Conservation (phyloP, 139 green algal genomes). For the Coelastrella sp. region DNA sequence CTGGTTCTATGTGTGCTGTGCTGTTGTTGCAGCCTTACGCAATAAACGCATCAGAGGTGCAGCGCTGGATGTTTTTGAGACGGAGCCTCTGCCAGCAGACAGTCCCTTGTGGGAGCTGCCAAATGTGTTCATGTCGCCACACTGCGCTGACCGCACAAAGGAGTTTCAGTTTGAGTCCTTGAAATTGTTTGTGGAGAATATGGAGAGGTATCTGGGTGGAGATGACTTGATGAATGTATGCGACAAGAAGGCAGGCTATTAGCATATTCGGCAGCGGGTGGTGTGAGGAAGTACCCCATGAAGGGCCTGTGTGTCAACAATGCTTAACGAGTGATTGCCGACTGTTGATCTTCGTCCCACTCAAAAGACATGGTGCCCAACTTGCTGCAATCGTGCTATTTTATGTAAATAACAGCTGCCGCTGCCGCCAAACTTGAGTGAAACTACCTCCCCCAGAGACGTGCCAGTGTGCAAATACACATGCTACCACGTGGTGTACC, state of each 20-base stretch:
- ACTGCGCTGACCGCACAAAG: constrained; percentile 67
- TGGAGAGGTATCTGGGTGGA: constrained; percentile 58
- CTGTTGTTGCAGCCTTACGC: constrained; percentile 66
- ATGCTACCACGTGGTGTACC: no score
- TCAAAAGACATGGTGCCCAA: no score
- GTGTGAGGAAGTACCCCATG: no score
- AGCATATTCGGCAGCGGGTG: background rate
- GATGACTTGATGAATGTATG: constrained; percentile 79
- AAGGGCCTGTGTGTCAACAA: no score
- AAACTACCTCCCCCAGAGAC: no score
- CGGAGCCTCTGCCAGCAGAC: constrained; percentile 77
- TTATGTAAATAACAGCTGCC: no score
- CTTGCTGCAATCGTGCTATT: no score
- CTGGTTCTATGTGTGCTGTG: background rate
- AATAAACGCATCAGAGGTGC: constrained; percentile 75
- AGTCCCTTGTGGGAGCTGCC: constrained; percentile 80
- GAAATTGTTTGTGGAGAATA: constrained; percentile 70
- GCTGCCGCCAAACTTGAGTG: no score
- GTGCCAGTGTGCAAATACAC: no score
- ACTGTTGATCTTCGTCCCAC: no score
- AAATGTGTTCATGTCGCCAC: constrained; percentile 83
- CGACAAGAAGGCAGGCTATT: constrained; percentile 79
- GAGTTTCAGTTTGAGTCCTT: constrained; percentile 67
- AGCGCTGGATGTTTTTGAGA: constrained; percentile 83
- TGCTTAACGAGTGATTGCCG: no score